phyloP scores from a whole-genome alignment of 371 early-diverging fungal genomes.

The Rhizopus microsporus region DNA sequence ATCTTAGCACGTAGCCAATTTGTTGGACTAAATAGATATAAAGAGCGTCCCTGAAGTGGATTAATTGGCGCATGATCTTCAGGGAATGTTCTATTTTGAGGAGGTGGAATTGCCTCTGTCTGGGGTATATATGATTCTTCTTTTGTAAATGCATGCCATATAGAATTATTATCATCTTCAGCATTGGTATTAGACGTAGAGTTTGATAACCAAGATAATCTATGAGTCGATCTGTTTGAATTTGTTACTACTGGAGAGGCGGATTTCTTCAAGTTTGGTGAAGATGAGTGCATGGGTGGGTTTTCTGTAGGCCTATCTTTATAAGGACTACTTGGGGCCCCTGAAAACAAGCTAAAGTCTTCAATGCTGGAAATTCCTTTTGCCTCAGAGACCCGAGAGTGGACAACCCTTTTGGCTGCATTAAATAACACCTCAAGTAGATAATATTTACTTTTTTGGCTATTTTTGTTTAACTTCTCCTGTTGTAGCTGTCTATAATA shows the following conservation, averaged over 20 bases:
- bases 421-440: conserved; percentile 18
- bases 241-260: background rate
- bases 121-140: conserved; percentile 4
- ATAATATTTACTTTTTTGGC: conserved; percentile 17
- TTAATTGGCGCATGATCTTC: conserved; percentile 6
- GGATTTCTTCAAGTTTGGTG: background rate
- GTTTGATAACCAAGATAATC: conserved; percentile 19
- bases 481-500: conserved; percentile 7
- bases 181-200: conserved; percentile 1
- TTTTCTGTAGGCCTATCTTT: background rate
- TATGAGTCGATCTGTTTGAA: conserved; percentile 1
- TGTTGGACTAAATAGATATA: conserved; percentile 29
- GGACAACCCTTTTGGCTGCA: conserved; percentile 41
- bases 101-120: background rate
- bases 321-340: background rate
- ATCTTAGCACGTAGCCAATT: conserved; percentile 27
- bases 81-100: background rate
- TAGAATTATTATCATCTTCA: conserved; percentile 3
- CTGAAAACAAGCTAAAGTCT: conserved; percentile 6
- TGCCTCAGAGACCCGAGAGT: conserved; percentile 35
- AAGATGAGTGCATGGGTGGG: background rate
- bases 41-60: conserved; percentile 33
- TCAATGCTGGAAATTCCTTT: conserved; percentile 15
- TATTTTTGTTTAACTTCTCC: background rate
- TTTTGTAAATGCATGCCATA: background rate